A percentile compares a stretch with the other conserved stretches of the same genome.
phyloP scores from a whole-genome alignment of 768 basidiomycete species.

The Termitomyces sp. region DNA sequence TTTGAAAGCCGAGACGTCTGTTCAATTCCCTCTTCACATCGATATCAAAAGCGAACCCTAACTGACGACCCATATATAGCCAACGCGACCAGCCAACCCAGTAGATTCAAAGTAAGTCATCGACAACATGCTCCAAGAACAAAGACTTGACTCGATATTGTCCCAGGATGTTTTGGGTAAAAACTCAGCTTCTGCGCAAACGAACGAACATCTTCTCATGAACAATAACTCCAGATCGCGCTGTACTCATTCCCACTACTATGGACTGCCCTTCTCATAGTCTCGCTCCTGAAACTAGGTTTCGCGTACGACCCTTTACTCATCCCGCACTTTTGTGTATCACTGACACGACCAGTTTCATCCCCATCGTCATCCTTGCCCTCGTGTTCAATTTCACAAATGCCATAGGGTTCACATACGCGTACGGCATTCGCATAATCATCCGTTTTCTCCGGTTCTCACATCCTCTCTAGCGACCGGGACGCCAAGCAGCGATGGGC shows the following conservation, averaged over 20 bases:
- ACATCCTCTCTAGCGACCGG: conserved; percentile 53
- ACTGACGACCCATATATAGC: conserved; percentile 41
- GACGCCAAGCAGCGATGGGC: conserved; percentile 95
- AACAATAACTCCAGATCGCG: conserved; percentile 55
- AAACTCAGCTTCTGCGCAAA: conserved; percentile 12
- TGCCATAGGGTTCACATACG: conserved; percentile 94
- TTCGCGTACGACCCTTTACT: conserved; percentile 62
- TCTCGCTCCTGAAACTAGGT: conserved; percentile 85
- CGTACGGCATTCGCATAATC: conserved; percentile 41
- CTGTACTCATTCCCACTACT: conserved; percentile 85
- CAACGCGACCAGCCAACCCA: conserved; percentile 82
- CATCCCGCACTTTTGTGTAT: neutral
- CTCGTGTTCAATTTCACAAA: conserved; percentile 96
- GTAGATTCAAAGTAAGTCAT: conserved; percentile 73
- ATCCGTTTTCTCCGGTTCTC: conserved; percentile 7
- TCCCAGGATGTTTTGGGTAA: conserved; percentile 88
- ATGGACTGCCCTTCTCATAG: conserved; percentile 83
- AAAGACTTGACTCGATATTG: neutral
- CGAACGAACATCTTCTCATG: neutral
- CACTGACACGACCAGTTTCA: conserved; percentile 41
- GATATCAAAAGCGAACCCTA: neutral
- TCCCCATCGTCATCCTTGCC: conserved; percentile 92
- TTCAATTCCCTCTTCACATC: conserved; percentile 2
- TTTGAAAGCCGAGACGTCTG: conserved; percentile 95
- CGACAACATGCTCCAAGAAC: neutral